phyloP scores from a whole-genome alignment of 192 early-diverging fungal species.

The Thoreauomyces humboldtii region DNA sequence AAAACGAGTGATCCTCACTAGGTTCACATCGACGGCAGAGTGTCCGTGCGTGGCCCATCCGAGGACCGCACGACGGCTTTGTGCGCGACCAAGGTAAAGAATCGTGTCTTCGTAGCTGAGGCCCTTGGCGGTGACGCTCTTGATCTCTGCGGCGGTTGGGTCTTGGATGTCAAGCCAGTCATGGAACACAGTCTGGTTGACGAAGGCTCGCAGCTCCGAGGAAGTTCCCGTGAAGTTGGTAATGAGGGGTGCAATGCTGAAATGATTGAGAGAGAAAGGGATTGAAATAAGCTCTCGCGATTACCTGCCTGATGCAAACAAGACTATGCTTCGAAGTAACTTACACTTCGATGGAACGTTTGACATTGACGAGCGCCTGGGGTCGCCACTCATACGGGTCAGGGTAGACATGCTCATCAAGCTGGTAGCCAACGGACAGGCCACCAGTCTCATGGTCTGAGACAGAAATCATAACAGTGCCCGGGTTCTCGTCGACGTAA shows the following conservation, averaged over 20 bases:
- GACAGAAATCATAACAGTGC: constrained; percentile 84
- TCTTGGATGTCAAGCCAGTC: constrained; percentile 13
- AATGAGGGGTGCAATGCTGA: background rate
- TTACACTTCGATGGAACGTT: constrained; percentile 55
- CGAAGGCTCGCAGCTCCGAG: background rate
- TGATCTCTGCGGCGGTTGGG: constrained; percentile 30
- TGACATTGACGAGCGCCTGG: constrained; percentile 63
- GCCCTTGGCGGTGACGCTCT: constrained; percentile 29
- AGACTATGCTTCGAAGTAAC: no score
- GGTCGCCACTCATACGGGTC: constrained; percentile 84
- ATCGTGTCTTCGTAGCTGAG: constrained; percentile 6
- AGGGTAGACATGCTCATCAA: constrained; percentile 63
- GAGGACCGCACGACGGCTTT: constrained; percentile 40
- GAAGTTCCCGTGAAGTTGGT: background rate
- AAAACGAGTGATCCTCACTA: constrained; percentile 46
- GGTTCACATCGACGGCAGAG: constrained; percentile 91
- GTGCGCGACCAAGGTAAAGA: constrained; percentile 24
- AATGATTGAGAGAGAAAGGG: no score
- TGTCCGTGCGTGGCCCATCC: constrained; percentile 88
- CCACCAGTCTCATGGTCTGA: constrained; percentile 98
- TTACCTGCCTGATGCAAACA: no score
- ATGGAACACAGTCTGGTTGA: constrained; percentile 20
- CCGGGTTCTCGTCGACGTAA: constrained; percentile 78
- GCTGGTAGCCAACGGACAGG: constrained; percentile 76
- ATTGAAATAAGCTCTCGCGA: no score